These are phyloP conservation scores for Solanum raphanifolium DNA, from an alignment of 257 asterid genomes.

Conservation along the genomic window DNA sequence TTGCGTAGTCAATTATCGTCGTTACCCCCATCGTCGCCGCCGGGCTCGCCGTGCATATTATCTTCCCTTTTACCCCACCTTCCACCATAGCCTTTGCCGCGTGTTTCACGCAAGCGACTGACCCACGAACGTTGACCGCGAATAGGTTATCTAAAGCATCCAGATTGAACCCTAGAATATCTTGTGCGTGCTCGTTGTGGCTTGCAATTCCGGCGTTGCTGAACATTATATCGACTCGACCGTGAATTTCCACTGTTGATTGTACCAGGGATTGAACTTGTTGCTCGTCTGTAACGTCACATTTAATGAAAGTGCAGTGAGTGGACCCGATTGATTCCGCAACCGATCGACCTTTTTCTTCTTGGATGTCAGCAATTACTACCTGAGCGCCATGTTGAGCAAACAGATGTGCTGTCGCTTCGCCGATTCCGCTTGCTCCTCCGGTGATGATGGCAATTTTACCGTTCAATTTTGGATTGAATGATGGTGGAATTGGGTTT, in stretches of 20 bases:
- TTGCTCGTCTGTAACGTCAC: conserved; percentile 10
- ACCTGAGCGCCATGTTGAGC: conserved; percentile 9
- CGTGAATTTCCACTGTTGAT: conserved; percentile 1
- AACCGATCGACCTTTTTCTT: conserved; percentile 6
- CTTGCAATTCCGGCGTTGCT: conserved; percentile 13
- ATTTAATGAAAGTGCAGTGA: background rate
- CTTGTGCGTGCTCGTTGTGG: background rate
- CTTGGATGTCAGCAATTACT: conserved; percentile 20
- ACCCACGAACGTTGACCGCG: conserved; percentile 14
- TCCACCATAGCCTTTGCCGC: conserved; percentile 21
- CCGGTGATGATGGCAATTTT: conserved; percentile 22
- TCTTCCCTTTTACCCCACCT: conserved; percentile 4
- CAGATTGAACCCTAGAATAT: conserved; percentile 3
- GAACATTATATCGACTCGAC: conserved; percentile 19
- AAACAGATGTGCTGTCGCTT: conserved; percentile 13
- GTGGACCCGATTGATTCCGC: conserved; percentile 7
- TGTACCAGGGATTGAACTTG: conserved; percentile 9
- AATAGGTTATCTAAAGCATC: conserved; percentile 1
- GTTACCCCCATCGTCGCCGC: conserved; percentile 1
- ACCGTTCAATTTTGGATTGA: conserved; percentile 3
- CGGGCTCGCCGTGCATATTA: conserved; percentile 17
- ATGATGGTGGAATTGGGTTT: background rate
- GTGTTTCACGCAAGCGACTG: conserved; percentile 20
- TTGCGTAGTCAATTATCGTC: conserved; percentile 7
- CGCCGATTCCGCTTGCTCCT: conserved; percentile 30